phyloP scores from a whole-genome alignment of 2,329 filamentous ascomycete species.

The Phaeosphaeria sp. region DNA sequence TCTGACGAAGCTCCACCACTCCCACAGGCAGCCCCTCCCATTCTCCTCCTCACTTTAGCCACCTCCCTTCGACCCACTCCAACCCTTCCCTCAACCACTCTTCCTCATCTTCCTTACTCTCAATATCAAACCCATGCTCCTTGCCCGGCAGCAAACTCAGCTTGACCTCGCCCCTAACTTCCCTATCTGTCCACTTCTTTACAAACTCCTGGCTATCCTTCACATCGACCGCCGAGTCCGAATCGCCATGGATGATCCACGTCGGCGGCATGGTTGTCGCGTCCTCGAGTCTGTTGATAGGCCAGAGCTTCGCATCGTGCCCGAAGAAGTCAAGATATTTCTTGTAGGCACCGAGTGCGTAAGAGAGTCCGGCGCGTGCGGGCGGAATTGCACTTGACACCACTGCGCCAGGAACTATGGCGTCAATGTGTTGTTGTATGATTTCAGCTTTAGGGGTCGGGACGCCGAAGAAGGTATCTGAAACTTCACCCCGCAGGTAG shows the following conservation, averaged over 20 bases:
- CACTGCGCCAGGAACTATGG: constrained; percentile 23
- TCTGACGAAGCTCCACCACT: no score
- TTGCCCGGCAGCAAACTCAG: constrained; percentile 21
- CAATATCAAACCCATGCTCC: constrained; percentile 44
- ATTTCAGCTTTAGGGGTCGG: constrained; percentile 15
- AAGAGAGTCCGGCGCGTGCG: constrained; percentile 19
- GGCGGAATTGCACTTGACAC: constrained; percentile 28
- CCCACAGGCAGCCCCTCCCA: not conserved
- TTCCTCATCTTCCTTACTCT: constrained; percentile 31
- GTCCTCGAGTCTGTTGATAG: constrained; percentile 32
- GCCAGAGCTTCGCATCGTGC: constrained; percentile 29
- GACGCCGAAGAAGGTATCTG: constrained; percentile 2
- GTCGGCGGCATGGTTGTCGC: constrained; percentile 35
- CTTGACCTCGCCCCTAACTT: constrained; percentile 22
- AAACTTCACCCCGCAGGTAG: constrained; percentile 4
- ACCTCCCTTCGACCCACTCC: constrained; percentile 34
- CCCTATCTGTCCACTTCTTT: constrained; percentile 24
- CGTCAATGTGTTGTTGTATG: constrained; percentile 31
- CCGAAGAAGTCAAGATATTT: constrained; percentile 39
- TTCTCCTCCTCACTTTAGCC: constrained; percentile 19
- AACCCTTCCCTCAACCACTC: constrained; percentile 39
- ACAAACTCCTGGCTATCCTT: constrained; percentile 35
- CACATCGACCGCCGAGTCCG: constrained; percentile 37
- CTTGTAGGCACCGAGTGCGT: constrained; percentile 26
- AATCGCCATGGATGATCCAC: constrained; percentile 39